A percentile compares a stretch with the other conserved stretches of the same genome.
Conservation (phyloP, 345 rosid species). For the Salix purpurea region DNA sequence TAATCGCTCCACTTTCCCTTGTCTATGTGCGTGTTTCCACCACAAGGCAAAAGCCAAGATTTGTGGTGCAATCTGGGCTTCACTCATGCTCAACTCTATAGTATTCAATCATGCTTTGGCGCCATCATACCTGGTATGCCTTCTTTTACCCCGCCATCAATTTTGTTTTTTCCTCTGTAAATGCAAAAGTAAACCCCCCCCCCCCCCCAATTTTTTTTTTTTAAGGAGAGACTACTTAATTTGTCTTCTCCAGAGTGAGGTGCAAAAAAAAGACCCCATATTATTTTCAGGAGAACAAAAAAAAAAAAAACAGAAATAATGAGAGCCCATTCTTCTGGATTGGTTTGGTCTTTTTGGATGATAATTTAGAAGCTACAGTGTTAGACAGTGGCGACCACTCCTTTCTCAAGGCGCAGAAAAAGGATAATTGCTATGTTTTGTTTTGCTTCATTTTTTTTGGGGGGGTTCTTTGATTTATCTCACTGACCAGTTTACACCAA, state of each 20-base stretch:
- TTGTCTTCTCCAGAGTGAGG: background rate
- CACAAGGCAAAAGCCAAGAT: background rate
- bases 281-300: background rate
- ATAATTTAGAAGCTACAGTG: conserved; percentile 19
- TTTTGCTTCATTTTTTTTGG: background rate
- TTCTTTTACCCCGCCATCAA: background rate
- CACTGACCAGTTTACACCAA: conserved; percentile 15
- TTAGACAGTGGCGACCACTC: conserved; percentile 15
- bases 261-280: background rate
- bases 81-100: background rate
- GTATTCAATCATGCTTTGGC: background rate
- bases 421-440: background rate
- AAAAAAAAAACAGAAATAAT: background rate
- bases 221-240: background rate
- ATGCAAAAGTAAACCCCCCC: background rate
- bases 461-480: background rate
- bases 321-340: conserved; percentile 17
- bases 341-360: conserved; percentile 13
- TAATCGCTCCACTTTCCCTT: background rate
- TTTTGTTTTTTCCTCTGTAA: background rate
- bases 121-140: background rate
- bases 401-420: conserved; percentile 6
- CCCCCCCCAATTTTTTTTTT: background rate
- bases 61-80: background rate
- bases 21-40: background rate